These are phyloP conservation scores for Hanseniaspora taiwanica DNA, from an alignment of 805 yeast genomes.

Conservation along the genomic window DNA sequence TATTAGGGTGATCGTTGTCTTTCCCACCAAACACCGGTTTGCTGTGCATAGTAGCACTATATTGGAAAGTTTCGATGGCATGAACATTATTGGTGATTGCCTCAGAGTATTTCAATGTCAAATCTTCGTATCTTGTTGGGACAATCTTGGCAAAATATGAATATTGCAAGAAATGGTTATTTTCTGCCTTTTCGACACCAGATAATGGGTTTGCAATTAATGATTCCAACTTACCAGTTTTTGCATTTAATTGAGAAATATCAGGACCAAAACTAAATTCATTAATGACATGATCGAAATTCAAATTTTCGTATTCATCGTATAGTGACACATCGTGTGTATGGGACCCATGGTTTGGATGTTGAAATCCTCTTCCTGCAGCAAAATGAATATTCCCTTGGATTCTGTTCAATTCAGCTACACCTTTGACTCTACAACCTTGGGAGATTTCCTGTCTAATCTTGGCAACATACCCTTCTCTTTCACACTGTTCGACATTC, in stretches of 20 bases:
- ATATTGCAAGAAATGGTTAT: slow-evolving; percentile 46
- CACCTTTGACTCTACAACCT: slow-evolving; percentile 82
- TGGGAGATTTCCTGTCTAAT: slow-evolving; percentile 50
- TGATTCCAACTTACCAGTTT: slow-evolving; percentile 16
- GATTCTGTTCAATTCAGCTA: slow-evolving; percentile 67
- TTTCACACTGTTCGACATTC: slow-evolving; percentile 80
- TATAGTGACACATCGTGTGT: slow-evolving; percentile 76
- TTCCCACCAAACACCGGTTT: slow-evolving; percentile 77
- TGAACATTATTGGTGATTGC: not conserved
- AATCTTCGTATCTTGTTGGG: slow-evolving; percentile 68
- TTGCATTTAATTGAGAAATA: slow-evolving; percentile 23
- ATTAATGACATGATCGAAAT: slow-evolving; percentile 65
- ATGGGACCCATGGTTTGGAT: slow-evolving; percentile 34
- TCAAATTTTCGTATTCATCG: slow-evolving; percentile 42
- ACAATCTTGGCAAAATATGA: slow-evolving; percentile 83
- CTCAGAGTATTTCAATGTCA: slow-evolving; percentile 16
- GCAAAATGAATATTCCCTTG: slow-evolving; percentile 92
- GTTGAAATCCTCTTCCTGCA: slow-evolving; percentile 70
- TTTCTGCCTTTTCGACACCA: slow-evolving; percentile 26
- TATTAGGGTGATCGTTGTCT: slow-evolving; percentile 84
- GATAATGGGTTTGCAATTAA: slow-evolving; percentile 57
- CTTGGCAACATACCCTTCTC: slow-evolving; percentile 66
- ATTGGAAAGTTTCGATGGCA: slow-evolving; percentile 69
- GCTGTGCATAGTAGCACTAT: slow-evolving; percentile 77
- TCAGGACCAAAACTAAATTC: slow-evolving; percentile 76